Evolutionary conservation across 2,329 filamentous ascomycete genomes (phyloP).

Genomic region (Xylaria sp.): DNA sequence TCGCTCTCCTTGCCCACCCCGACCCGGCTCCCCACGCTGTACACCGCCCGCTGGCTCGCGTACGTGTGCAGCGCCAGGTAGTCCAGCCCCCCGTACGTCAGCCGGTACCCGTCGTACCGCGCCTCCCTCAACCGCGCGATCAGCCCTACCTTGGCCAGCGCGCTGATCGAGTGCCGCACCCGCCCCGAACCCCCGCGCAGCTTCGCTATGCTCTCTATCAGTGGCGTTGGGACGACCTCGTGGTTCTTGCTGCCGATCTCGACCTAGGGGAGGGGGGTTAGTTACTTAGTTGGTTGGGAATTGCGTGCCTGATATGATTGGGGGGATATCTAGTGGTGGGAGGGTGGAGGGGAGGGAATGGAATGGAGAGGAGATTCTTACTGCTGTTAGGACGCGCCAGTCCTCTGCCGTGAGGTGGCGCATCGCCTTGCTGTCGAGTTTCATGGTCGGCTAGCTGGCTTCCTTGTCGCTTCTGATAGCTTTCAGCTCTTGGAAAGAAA

Average conservation of each 20-base stretch:
- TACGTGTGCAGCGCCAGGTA: conserved; percentile 96
- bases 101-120: conserved; percentile 95
- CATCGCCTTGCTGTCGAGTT: conserved; percentile 92
- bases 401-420: conserved; percentile 93
- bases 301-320: too few species aligned
- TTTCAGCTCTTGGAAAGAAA: not conserved
- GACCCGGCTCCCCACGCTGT: conserved; percentile 93
- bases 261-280: conserved; percentile 67
- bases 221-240: conserved; percentile 89
- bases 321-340: too few species aligned
- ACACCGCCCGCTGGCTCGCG: conserved; percentile 80
- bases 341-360: conserved; percentile 35
- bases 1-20: conserved; percentile 98
- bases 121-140: conserved; percentile 95
- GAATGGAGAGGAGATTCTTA: conserved; percentile 59
- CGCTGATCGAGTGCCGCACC: conserved; percentile 87
- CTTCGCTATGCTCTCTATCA: conserved; percentile 86
- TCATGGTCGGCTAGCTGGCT: conserved; percentile 80
- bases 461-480: not conserved
- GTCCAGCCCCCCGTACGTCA: conserved; percentile 96
- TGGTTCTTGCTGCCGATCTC: conserved; percentile 96
- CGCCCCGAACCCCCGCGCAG: conserved; percentile 80
- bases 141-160: conserved; percentile 88
- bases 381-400: conserved; percentile 93
- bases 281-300: conserved; percentile 25